Conservation (phyloP, 331 rosid genomes). For the Telfairia occidentalis region DNA sequence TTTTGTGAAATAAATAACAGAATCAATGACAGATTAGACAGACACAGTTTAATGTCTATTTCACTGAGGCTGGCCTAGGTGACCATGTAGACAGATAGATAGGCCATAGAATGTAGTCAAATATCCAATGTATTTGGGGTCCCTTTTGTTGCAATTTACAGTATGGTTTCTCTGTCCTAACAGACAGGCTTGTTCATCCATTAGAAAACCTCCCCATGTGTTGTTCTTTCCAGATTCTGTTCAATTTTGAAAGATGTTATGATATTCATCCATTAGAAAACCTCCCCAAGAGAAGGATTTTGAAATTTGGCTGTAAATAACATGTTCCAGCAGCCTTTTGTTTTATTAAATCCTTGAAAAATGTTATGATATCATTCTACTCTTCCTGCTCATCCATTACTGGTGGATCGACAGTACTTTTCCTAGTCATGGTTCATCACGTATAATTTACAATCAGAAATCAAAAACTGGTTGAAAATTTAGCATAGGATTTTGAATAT, state of each 20-base stretch:
- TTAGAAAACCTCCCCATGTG: not conserved
- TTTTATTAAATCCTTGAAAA: not conserved
- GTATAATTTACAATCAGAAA: too few species aligned
- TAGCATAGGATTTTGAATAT: not conserved
- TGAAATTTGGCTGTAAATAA: not conserved
- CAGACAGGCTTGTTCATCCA: conserved; percentile 9
- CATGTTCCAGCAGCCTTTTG: not conserved
- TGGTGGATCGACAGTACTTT: too few species aligned
- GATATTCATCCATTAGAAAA: too few species aligned
- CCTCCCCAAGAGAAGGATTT: not conserved
- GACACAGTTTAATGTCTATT: not conserved
- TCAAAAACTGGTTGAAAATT: not conserved
- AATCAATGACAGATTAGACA: not conserved
- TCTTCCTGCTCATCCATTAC: not conserved
- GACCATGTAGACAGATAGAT: conserved; percentile 4
- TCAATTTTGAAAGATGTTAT: too few species aligned
- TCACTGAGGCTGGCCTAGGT: conserved; percentile 10
- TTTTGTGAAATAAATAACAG: not conserved
- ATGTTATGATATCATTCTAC: not conserved
- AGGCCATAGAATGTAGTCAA: conserved; percentile 6
- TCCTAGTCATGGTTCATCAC: too few species aligned
- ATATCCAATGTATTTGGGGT: conserved; percentile 1
- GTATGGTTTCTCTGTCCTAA: not conserved
- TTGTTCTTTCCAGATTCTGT: conserved; percentile 4
- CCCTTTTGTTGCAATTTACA: conserved; percentile 5